A percentile compares a stretch with the other conserved stretches of the same genome.
phyloP scores from a whole-genome alignment of 495 filamentous ascomycete species.

The Aspergillus sclerotiicarbonarius region DNA sequence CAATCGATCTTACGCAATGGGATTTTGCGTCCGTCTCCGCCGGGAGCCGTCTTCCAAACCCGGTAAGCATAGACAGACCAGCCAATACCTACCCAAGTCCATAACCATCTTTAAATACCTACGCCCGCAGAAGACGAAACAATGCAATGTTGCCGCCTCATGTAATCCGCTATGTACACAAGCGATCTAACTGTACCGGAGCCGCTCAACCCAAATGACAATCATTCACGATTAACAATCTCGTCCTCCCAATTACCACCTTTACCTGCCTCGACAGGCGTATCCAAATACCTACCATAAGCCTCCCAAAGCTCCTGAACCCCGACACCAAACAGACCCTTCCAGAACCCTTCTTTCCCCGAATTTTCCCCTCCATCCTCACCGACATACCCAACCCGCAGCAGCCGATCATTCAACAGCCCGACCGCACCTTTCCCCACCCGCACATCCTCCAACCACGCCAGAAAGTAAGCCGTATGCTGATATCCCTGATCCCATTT shows the following conservation, averaged over 20 bases:
- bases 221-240: conserved; percentile 21
- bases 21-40: too few species aligned
- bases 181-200: too few species aligned
- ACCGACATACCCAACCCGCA: conserved; percentile 51
- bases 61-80: too few species aligned
- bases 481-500: conserved; percentile 93
- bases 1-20: conserved; percentile 18
- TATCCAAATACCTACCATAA: conserved; percentile 55
- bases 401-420: conserved; percentile 64
- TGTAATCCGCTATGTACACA: too few species aligned
- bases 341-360: conserved; percentile 60
- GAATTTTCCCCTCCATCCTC: conserved; percentile 13
- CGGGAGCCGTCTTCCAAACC: too few species aligned
- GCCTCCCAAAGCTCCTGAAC: conserved; percentile 72
- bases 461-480: conserved; percentile 86
- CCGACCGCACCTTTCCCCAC: conserved; percentile 72
- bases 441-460: conserved; percentile 64
- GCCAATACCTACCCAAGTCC: too few species aligned
- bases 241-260: conserved; percentile 34
- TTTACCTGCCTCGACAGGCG: not conserved
- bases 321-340: conserved; percentile 57
- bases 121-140: too few species aligned
- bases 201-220: not conserved
- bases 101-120: too few species aligned
- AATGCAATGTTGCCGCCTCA: too few species aligned